Base-by-base conservation (phyloP, 2,329 filamentous ascomycete species). In the Neopestalotiopsis clavispora region DNA sequence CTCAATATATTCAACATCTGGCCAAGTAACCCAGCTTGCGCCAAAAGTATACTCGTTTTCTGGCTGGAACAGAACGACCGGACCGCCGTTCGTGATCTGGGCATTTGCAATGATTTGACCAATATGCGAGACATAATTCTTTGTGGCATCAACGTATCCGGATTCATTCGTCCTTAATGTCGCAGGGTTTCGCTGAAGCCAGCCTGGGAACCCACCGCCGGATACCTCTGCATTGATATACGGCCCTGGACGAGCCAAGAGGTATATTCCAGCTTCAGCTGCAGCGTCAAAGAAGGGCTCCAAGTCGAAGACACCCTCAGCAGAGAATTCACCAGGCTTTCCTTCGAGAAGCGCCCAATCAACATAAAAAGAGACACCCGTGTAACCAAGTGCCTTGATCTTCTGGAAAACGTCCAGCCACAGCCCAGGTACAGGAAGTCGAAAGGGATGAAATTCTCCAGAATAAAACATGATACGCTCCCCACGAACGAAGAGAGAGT, bases 31-130 rank as follows among this genome's bases (percentile, higher is more conserved):
- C 2, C 81, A 82, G 7, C 79, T 80, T 10, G 81, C 80, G 1
- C 83, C 85, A 6, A 81, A 79, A 1, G 87, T 90, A 40, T 95
- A 95, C 77, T 96, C 94, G 71, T 96, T 97, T 77, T 97, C 94
- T 0, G 92, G 91, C 77, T 97, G 94, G 57, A 92, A 86, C 1
- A 95, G 81, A 69, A 97, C 93, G 7, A 97, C 86, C 0, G 93
- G 93, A 0, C 94, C 94, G 0, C 92, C 93, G 66, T 95, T 93
- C 1, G 92, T 95, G 74, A 97, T 95, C 74, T 96, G 93, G 0
- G 88, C 90, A 67, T 90, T 88, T 4, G 93, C 91, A 72, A 97
- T 91, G 9, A 90, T 89, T 13, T 84, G 84, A 32, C 87, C 87
- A 63, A 95, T 85, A 9, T 89, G 84, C 6, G 84, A 78, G 71